These are phyloP conservation scores for Trifolium subterraneum DNA, from an alignment of 306 rosid species.

Conservation along the genomic window DNA sequence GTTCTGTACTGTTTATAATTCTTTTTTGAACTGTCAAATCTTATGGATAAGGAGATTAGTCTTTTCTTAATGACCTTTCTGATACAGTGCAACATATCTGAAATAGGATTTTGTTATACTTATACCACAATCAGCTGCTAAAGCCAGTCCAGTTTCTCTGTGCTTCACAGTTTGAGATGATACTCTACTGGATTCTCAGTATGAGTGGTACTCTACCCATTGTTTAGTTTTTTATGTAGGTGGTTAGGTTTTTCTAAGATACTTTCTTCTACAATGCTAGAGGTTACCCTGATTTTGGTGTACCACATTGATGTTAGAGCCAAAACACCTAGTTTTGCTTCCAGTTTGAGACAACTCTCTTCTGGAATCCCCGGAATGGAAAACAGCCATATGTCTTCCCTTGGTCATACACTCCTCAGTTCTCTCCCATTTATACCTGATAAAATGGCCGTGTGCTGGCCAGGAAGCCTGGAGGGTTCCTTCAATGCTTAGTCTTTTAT, in stretches of 20 bases:
- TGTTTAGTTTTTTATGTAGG: conserved; percentile 25
- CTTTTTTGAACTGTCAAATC: conserved; percentile 22
- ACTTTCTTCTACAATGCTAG: conserved; percentile 31
- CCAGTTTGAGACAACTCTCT: conserved; percentile 37
- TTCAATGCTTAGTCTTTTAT: conserved; percentile 62
- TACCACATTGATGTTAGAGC: conserved; percentile 24
- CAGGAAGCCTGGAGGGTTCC: conserved; percentile 52
- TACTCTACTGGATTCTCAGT: conserved; percentile 42
- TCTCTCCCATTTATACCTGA: conserved; percentile 39
- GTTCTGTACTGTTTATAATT: conserved; percentile 1
- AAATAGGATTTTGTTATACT: conserved; percentile 33
- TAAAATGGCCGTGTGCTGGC: conserved; percentile 41
- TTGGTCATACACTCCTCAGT: conserved; percentile 26
- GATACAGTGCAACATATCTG: conserved; percentile 27
- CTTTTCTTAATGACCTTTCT: conserved; percentile 15
- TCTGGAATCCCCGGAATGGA: conserved; percentile 37
- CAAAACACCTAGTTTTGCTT: conserved; percentile 26
- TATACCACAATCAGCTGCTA: conserved; percentile 34
- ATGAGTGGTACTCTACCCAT: conserved; percentile 28
- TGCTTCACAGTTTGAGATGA: neutral
- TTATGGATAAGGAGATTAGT: conserved; percentile 7
- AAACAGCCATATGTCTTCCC: conserved; percentile 29
- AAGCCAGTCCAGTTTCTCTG: conserved; percentile 27
- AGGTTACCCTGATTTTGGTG: conserved; percentile 29
- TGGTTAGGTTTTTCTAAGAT: conserved; percentile 19